These are phyloP conservation scores for Pseudogymnoascus sp. DNA, from an alignment of 2,329 filamentous ascomycete species.

Conservation along the genomic window DNA sequence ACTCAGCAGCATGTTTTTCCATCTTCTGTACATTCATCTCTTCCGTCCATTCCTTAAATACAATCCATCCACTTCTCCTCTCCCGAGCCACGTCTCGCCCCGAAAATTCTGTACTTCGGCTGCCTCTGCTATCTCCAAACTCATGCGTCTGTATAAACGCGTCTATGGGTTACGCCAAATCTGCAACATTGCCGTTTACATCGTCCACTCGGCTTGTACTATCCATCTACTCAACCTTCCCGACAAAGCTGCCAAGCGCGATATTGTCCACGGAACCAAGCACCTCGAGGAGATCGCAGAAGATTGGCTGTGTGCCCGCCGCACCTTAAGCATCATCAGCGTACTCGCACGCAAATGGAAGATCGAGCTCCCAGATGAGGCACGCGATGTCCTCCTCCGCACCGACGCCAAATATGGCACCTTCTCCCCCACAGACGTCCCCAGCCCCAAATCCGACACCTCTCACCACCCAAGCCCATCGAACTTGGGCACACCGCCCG, in stretches of 20 bases:
- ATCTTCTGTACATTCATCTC: constrained; percentile 88
- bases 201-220: constrained; percentile 86
- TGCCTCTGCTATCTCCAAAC: constrained; percentile 80
- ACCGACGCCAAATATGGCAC: constrained; percentile 74
- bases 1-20: constrained; percentile 80
- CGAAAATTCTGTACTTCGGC: constrained; percentile 86
- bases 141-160: constrained; percentile 91
- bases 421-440: constrained; percentile 40
- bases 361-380: constrained; percentile 78
- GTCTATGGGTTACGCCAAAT: constrained; percentile 87
- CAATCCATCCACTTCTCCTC: constrained; percentile 67
- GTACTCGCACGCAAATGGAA: constrained; percentile 84
- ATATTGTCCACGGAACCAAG: constrained; percentile 83
- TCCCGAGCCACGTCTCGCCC: constrained; percentile 81
- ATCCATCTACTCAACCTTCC: constrained; percentile 90
- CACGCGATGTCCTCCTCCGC: constrained; percentile 62
- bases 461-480: constrained; percentile 7
- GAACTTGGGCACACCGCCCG: background rate
- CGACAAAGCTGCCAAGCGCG: constrained; percentile 80
- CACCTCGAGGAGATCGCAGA: constrained; percentile 94
- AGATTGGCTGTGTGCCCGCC: constrained; percentile 82
- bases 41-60: constrained; percentile 95
- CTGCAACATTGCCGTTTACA: constrained; percentile 94
- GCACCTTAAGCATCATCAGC: constrained; percentile 77
- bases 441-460: constrained; percentile 22